Base-by-base conservation (phyloP, 208 protist species). In the Tritrichomonas musculus region DNA sequence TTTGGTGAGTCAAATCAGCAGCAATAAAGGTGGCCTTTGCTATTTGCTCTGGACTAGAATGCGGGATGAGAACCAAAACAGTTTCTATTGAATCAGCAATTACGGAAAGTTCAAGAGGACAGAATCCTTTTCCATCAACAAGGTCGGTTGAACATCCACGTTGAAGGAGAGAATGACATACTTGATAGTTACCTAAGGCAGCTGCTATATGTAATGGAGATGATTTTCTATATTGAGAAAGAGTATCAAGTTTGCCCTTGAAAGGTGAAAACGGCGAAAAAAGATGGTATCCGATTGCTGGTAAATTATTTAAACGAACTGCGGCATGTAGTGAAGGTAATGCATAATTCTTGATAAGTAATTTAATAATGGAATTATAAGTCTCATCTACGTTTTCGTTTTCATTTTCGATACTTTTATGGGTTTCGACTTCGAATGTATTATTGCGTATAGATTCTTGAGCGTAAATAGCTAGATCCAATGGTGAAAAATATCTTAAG, bases 191-290 rank as follows among this genome's bases (percentile, higher is more conserved):
- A 20, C 77, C 77, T 11, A 88, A 20, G 27, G 47, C 44, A 33
- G 77, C 77, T 20, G 77, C 77, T 57, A 88, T 88, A 39, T 88
- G 77, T 36, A 88, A 30, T 39, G 77, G 77, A 14, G 77, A 57
- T 25, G 41, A 88, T 2, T 88, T 47, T 8, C 44, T n/a, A 60
- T 44, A 49, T 39, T 25, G 41, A 27, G 77, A 49, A 57, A 17
- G 77, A 39, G 77, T 39, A 53, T 88, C 44, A 57, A 36, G 27
- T 20, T 22, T 44, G n/a, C 41, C 33, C 5, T 50, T 82, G 47
- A 2, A n/a, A 88, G 1, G 44, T 39, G 1, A n/a, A 44, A 33
- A 27, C 27, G 3, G 41, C 33, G 44, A 88, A 88, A 88, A 53
- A 88, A 88, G 25, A 30, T 57, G 77, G 57, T 57, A 88, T 33